Evolutionary conservation across 768 basidiomycete genomes (phyloP).

Genomic region (Leccinum arenicola): DNA sequence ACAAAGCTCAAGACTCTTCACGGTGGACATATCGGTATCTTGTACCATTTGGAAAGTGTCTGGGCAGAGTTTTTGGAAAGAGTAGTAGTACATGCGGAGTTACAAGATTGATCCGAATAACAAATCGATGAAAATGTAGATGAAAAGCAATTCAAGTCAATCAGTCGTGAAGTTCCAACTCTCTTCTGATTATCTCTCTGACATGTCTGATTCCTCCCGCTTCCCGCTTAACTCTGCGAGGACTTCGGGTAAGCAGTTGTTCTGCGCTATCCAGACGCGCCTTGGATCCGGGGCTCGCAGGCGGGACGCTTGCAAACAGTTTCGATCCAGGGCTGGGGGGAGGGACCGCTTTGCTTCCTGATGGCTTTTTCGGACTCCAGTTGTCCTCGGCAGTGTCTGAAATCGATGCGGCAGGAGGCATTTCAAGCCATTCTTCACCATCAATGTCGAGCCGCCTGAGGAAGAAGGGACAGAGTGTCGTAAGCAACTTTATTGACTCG

Average conservation of each 20-base stretch:
- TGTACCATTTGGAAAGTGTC: conserved; percentile 46
- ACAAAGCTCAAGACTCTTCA: conserved; percentile 37
- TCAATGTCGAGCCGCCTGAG: conserved; percentile 59
- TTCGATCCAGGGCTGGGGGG: conserved; percentile 43
- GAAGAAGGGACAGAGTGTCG: conserved; percentile 78
- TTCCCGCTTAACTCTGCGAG: conserved; percentile 67
- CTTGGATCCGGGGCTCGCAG: conserved; percentile 49
- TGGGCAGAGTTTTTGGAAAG: conserved; percentile 36
- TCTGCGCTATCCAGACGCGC: conserved; percentile 57
- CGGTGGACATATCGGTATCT: conserved; percentile 49
- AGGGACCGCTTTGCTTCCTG: conserved; percentile 16
- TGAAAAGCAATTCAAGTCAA: conserved; percentile 24
- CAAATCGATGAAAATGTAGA: conserved; percentile 30
- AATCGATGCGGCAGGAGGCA: conserved; percentile 31
- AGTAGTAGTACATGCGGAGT: conserved; percentile 1
- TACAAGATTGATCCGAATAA: conserved; percentile 17
- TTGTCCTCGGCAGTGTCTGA: conserved; percentile 15
- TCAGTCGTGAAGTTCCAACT: conserved; percentile 68
- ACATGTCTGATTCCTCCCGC: conserved; percentile 75
- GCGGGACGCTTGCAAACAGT: conserved; percentile 22
- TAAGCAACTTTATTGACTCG: conserved; percentile 67
- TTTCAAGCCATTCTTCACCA: conserved; percentile 54
- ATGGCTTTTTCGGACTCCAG: conserved; percentile 39
- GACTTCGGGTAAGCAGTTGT: conserved; percentile 66
- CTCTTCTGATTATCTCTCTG: conserved; percentile 75